Conservation (phyloP, 805 yeast genomes). For the Starmerella lactis-condensi region DNA sequence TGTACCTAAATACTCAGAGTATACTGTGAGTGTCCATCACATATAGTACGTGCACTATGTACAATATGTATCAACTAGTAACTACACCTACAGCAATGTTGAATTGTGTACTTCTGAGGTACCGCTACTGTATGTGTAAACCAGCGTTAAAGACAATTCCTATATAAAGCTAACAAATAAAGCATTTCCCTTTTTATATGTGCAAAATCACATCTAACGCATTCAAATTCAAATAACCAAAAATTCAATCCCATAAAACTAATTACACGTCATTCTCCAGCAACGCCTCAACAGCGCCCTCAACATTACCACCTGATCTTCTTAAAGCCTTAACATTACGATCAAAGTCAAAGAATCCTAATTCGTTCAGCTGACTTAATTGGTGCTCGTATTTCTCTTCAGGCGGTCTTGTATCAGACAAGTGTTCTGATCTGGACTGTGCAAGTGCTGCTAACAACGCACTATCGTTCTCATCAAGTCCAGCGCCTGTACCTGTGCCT, state of each 20-base stretch:
- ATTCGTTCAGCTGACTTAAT: slow-evolving; percentile 56
- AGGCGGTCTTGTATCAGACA: slow-evolving; percentile 65
- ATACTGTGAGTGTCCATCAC: too few relatives aligned
- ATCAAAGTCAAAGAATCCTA: slow-evolving; percentile 83
- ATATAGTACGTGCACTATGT: too few relatives aligned
- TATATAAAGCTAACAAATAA: neutral
- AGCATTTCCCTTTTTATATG: neutral
- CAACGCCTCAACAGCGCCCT: slow-evolving; percentile 83
- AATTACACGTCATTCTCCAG: slow-evolving; percentile 33
- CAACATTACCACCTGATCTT: slow-evolving; percentile 92
- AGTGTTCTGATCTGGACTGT: too few relatives aligned
- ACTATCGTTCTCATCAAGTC: neutral
- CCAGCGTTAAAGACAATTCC: neutral
- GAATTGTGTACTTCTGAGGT: neutral
- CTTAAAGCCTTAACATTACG: slow-evolving; percentile 79
- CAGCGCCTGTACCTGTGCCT: slow-evolving; percentile 11
- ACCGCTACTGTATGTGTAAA: neutral
- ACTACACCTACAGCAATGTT: neutral
- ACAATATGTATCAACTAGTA: too few relatives aligned
- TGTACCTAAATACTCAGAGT: too few relatives aligned
- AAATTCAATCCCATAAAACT: neutral
- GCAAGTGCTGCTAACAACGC: too few relatives aligned
- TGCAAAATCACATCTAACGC: too few relatives aligned
- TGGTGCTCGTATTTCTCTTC: slow-evolving; percentile 61
- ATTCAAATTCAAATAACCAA: too few relatives aligned